Conservation (phyloP, 768 basidiomycete species). For the Suillus hirtellus region DNA sequence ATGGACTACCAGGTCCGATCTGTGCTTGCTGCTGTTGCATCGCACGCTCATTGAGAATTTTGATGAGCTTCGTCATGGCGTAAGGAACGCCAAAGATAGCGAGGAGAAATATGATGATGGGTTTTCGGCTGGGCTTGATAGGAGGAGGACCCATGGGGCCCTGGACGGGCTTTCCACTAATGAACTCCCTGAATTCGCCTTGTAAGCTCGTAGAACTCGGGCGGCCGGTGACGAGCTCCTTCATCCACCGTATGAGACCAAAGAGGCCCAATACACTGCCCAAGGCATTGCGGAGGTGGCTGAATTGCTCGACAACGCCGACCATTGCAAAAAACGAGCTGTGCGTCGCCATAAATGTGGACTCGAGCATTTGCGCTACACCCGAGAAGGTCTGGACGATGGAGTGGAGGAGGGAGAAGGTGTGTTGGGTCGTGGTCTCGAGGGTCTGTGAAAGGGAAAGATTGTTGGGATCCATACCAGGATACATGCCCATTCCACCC, state of each 20-base stretch:
- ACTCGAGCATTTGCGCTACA: conserved; percentile 96
- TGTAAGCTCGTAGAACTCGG: conserved; percentile 44
- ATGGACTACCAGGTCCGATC: conserved; percentile 27
- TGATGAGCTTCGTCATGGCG: conserved; percentile 88
- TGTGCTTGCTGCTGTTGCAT: conserved; percentile 45
- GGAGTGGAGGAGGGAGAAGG: conserved; percentile 90
- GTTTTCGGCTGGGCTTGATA: conserved; percentile 82
- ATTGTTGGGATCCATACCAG: conserved; percentile 48
- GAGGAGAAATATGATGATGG: conserved; percentile 89
- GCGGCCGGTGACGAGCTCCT: conserved; percentile 55
- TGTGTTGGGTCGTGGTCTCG: conserved; percentile 86
- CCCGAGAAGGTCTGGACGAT: conserved; percentile 95
- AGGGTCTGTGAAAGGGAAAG: conserved; percentile 83
- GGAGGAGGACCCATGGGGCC: conserved; percentile 39
- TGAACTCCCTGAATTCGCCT: conserved; percentile 75
- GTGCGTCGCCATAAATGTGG: conserved; percentile 96
- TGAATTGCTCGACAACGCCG: conserved; percentile 93
- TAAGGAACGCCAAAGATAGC: conserved; percentile 93
- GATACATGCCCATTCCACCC: conserved; percentile 40
- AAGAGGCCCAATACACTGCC: conserved; percentile 94
- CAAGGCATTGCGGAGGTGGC: conserved; percentile 86
- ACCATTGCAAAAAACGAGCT: conserved; percentile 96
- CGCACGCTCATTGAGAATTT: conserved; percentile 67
- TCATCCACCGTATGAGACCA: conserved; percentile 85
- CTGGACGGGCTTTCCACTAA: conserved; percentile 62